A percentile compares a stretch with the other conserved stretches of the same genome.
These are phyloP conservation scores for Codiaeum variegatum DNA, from an alignment of 441 rosid species.

Conservation along the genomic window DNA sequence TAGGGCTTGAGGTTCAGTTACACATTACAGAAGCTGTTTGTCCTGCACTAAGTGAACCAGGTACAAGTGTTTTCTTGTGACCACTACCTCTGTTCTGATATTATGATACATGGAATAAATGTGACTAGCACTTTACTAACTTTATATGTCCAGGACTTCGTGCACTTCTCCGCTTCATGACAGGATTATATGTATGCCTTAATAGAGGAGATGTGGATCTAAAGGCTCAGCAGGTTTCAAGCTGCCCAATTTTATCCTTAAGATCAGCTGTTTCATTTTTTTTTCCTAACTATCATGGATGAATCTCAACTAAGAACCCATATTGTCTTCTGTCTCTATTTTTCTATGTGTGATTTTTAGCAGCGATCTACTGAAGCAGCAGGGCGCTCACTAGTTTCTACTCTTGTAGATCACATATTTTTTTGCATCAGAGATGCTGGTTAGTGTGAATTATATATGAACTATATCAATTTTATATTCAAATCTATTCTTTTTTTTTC, in stretches of 20 bases:
- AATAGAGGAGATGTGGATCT: constrained; percentile 93
- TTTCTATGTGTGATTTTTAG: constrained; percentile 25
- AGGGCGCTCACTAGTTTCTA: constrained; percentile 77
- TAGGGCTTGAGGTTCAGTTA: constrained; percentile 96
- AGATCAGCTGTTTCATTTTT: constrained; percentile 2
- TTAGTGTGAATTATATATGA: constrained; percentile 32
- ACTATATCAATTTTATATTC: neutral
- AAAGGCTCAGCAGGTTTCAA: constrained; percentile 76
- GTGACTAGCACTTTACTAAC: constrained; percentile 11
- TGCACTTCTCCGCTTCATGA: constrained; percentile 94
- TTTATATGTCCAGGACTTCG: constrained; percentile 68
- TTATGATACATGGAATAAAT: constrained; percentile 8
- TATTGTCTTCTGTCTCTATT: constrained; percentile 16
- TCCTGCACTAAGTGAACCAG: constrained; percentile 98
- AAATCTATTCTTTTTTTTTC: neutral
- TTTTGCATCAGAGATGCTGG: constrained; percentile 94
- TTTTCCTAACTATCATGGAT: constrained; percentile 10
- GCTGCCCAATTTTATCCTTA: constrained; percentile 11
- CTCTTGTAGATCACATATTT: constrained; percentile 96
- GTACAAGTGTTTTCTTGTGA: constrained; percentile 31
- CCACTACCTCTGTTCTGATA: constrained; percentile 10
- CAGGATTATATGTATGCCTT: constrained; percentile 90
- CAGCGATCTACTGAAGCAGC: constrained; percentile 89
- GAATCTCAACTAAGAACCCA: constrained; percentile 18
- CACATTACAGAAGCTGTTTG: constrained; percentile 94